Evolutionary conservation across 495 filamentous ascomycete species (phyloP).

Genomic region (Penicillium goetzii): DNA sequence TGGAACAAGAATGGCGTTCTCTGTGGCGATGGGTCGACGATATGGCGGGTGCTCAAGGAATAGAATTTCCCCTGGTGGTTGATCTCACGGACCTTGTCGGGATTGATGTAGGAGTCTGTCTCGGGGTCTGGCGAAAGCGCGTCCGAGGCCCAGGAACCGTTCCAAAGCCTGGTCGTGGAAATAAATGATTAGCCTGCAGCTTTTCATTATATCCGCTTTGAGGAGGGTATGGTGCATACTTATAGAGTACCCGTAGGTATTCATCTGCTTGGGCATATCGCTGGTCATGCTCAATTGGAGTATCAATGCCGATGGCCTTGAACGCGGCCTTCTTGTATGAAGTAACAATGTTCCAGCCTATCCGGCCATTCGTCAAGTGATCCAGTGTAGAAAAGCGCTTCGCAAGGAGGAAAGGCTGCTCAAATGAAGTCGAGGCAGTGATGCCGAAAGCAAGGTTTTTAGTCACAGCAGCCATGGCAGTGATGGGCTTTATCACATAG

Average conservation of each 20-base stretch:
- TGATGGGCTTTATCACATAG: constrained; percentile 36
- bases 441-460: constrained; percentile 53
- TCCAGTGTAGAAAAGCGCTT: constrained; percentile 66
- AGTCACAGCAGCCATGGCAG: constrained; percentile 55
- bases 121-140: constrained; percentile 53
- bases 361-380: constrained; percentile 60
- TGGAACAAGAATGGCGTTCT: constrained; percentile 68
- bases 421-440: constrained; percentile 60
- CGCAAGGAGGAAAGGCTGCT: constrained; percentile 60
- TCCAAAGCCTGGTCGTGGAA: constrained; percentile 52
- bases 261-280: constrained; percentile 65
- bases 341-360: constrained; percentile 71
- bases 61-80: constrained; percentile 64
- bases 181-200: neutral
- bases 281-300: constrained; percentile 62
- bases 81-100: constrained; percentile 59
- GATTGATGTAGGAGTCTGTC: constrained; percentile 57
- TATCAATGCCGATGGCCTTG: constrained; percentile 60
- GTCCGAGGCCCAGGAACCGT: constrained; percentile 62
- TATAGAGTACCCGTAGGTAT: constrained; percentile 61
- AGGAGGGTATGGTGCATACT: constrained; percentile 26
- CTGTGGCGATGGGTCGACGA: constrained; percentile 64
- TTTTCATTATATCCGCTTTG: neutral
- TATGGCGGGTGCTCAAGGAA: constrained; percentile 54
- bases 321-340: constrained; percentile 62